Conservation (phyloP, 2,329 filamentous ascomycete species). For the Verticillium albo-atrum region DNA sequence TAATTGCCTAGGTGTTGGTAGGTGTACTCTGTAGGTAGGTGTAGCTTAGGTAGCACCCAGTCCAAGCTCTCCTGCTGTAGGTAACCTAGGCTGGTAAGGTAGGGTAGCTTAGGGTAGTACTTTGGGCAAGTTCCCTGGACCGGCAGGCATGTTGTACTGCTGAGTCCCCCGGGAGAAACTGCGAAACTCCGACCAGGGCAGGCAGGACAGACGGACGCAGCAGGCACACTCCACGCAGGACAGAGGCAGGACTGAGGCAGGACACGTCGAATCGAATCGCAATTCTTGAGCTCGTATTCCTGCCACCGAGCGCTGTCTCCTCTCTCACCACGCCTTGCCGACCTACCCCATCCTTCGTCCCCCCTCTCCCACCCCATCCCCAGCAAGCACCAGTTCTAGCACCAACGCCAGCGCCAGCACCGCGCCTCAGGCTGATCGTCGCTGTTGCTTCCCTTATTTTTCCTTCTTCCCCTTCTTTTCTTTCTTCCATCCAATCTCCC, state of each 20-base stretch:
- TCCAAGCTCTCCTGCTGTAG: no score
- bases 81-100: no score
- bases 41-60: background rate
- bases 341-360: background rate
- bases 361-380: background rate
- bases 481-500: background rate
- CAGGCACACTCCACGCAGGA: background rate
- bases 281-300: slow-evolving; percentile 15
- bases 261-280: background rate
- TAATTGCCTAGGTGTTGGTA: no score
- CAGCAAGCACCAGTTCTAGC: background rate
- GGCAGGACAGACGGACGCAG: no score
- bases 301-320: background rate
- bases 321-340: background rate
- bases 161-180: no score
- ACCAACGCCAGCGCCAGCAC: background rate
- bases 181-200: no score
- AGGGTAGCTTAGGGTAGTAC: no score
- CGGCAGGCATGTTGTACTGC: no score
- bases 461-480: background rate
- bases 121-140: no score
- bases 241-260: background rate
- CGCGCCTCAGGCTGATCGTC: background rate
- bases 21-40: no score
- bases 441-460: background rate